A percentile compares a stretch with the other conserved stretches of the same genome.
These are phyloP conservation scores for Henckelia pumila DNA, from an alignment of 257 asterid species.

Conservation along the genomic window DNA sequence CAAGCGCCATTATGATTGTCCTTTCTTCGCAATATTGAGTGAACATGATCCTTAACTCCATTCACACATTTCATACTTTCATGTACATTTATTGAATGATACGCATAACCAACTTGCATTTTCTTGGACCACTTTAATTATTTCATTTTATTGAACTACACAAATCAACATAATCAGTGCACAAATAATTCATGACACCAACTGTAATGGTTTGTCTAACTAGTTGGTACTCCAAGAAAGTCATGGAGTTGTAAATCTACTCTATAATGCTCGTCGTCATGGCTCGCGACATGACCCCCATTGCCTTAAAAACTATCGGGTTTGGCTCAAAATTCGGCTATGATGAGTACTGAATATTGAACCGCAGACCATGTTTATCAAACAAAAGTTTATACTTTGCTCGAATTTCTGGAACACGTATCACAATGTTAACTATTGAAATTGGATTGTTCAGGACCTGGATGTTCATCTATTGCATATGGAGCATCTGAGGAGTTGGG, in stretches of 20 bases:
- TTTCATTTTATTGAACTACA: not conserved
- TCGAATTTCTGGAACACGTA: not conserved
- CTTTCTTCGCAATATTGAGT: no score
- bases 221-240: not conserved
- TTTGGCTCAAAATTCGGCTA: no score
- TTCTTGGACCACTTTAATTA: not conserved
- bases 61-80: not conserved
- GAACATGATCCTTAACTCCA: not conserved
- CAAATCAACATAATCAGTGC: not conserved
- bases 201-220: not conserved
- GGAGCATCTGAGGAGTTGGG: slow-evolving; percentile 95
- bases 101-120: not conserved
- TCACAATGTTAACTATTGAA: not conserved
- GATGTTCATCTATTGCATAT: slow-evolving; percentile 88
- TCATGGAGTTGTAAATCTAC: not conserved
- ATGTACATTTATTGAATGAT: not conserved
- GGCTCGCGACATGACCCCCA: no score
- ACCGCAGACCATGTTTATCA: not conserved
- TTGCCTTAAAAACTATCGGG: no score
- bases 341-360: not conserved
- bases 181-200: not conserved
- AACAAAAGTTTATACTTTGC: not conserved
- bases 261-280: no score
- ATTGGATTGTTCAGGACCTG: slow-evolving; percentile 67
- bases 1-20: not conserved